phyloP scores from a whole-genome alignment of 371 early-diverging fungal species.

The Thermomucor indicae-seudaticae region DNA sequence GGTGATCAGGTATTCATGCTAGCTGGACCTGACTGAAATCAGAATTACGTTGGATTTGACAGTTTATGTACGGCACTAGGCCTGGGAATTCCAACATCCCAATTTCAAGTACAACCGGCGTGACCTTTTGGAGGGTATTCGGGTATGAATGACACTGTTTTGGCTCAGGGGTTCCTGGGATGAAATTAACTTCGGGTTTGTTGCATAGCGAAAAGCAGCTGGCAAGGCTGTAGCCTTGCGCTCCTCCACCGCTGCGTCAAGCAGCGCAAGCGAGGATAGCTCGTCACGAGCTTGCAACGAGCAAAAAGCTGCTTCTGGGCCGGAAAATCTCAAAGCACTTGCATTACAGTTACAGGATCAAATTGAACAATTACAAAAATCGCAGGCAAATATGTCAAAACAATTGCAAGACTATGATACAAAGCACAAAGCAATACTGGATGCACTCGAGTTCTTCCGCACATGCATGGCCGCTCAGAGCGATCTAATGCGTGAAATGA shows the following conservation, averaged over 20 bases:
- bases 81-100: conserved; percentile 78
- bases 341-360: conserved; percentile 39
- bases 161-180: background rate
- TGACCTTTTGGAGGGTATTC: conserved; percentile 61
- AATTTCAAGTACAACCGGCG: conserved; percentile 61
- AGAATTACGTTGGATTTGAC: background rate
- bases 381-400: conserved; percentile 24
- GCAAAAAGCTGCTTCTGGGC: background rate
- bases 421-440: conserved; percentile 49
- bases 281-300: background rate
- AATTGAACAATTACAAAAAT: conserved; percentile 33
- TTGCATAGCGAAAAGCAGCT: conserved; percentile 31
- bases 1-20: conserved; percentile 55
- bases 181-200: background rate
- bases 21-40: background rate
- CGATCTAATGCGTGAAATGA: conserved; percentile 51
- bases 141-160: conserved; percentile 13
- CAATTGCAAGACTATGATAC: conserved; percentile 37
- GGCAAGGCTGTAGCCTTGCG: conserved; percentile 18
- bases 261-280: background rate
- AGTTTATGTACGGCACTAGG: conserved; percentile 22
- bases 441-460: conserved; percentile 49
- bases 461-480: conserved; percentile 56
- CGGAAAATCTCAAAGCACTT: conserved; percentile 17
- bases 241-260: background rate